Evolutionary conservation across 2,329 filamentous ascomycete genomes (phyloP).

Genomic region (Clarireedia homoeocarpa): DNA sequence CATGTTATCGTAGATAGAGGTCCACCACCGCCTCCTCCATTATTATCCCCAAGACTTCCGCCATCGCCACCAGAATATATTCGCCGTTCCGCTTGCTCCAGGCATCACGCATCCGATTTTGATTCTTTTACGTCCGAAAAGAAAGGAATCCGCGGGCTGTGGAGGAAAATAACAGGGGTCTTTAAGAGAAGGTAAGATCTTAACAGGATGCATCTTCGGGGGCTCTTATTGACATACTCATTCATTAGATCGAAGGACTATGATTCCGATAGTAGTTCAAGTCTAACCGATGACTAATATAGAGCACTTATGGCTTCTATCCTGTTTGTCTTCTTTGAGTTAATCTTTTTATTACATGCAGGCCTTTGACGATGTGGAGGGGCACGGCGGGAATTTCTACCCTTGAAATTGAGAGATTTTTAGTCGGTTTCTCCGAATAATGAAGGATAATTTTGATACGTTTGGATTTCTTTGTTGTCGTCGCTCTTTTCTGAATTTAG

Average conservation of each 20-base stretch:
- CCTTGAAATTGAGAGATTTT: too few relatives aligned
- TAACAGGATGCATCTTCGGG: neutral
- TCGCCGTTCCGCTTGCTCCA: neutral
- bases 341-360: too few relatives aligned
- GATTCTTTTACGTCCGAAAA: neutral
- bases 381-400: too few relatives aligned
- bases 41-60: neutral
- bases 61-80: neutral
- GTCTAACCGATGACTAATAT: too few relatives aligned
- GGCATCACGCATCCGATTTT: neutral
- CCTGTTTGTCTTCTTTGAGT: too few relatives aligned
- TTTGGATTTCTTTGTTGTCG: too few relatives aligned
- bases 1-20: constrained; percentile 1
- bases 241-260: neutral
- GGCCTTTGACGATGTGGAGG: too few relatives aligned
- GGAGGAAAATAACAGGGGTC: neutral
- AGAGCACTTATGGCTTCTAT: too few relatives aligned
- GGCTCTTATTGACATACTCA: neutral
- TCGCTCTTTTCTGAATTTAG: too few relatives aligned
- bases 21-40: neutral
- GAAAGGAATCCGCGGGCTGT: neutral
- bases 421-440: too few relatives aligned
- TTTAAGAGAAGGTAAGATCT: neutral
- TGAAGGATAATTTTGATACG: too few relatives aligned
- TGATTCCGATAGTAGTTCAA: neutral